Evolutionary conservation across 345 rosid species (phyloP), one percentile per base, ranked within the genome.

Genomic region (Eucalyptus cloeziana): DNA sequence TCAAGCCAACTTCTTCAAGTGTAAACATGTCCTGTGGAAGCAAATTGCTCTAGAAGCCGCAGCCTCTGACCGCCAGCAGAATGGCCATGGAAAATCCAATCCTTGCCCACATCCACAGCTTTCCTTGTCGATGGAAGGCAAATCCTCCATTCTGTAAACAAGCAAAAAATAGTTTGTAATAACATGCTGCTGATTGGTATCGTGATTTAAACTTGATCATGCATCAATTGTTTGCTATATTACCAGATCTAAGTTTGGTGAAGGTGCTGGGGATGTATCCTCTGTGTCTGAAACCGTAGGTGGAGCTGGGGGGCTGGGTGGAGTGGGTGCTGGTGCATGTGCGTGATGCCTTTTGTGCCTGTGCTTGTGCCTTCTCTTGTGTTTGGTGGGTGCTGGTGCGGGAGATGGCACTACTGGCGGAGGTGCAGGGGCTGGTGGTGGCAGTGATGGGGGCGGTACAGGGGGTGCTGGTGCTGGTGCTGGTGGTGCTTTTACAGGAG

Each of bases 221-320:
- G 86, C 47, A 49, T 33, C 51, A 30, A 76, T 37, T 13, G 43
- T 27, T 50, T 76, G 89, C 86, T 88, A 40, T 56, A 49, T 91
- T 93, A 95, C 96, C 95, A 91, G 80, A 31, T 69, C 80, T 33
- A 69, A 89, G 87, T 92, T 93, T 67, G 99, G 99, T 22, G 98
- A 93, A 90, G 99, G 99, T 89, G 99, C 98, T 67, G 99, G 99
- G 49, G 94, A 90, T 33, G 94, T 92, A 87, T 94, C 98, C 71
- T 94, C 95, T 7, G 95, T 86, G 50, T 90, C 94, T 87, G 96
- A 89, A 30, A 93, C 86, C 13, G 96, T 89, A 44, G 98, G 97
- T 83, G 99, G 98, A 86, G 98, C 91, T n/a, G 99, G 98, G 37
- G 99, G 99, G 91, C 99, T 96, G 17, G 94, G 95, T 40, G 92